A percentile compares a stretch with the other conserved stretches of the same genome.
These are phyloP conservation scores for Calonectria multiphialidica DNA, from an alignment of 2,329 filamentous ascomycete species.

Conservation along the genomic window DNA sequence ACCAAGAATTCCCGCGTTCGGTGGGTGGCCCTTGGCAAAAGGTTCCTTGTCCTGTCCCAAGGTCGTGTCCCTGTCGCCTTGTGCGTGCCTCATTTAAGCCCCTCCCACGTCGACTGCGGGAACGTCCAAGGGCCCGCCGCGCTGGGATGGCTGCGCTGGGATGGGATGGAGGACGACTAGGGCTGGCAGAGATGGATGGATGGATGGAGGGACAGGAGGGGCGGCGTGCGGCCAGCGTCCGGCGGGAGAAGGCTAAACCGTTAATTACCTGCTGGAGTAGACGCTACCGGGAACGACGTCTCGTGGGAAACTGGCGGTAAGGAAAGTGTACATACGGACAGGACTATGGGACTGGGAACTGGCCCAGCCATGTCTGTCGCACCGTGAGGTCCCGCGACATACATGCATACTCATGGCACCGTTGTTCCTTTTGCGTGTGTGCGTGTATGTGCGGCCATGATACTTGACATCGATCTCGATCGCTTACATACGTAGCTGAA, in stretches of 20 bases:
- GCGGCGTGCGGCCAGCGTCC: slow-evolving; percentile 22
- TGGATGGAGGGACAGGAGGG: not conserved
- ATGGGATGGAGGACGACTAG: slow-evolving; percentile 18
- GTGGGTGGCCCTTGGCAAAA: not conserved
- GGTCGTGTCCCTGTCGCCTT: slow-evolving; percentile 14
- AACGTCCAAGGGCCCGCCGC: slow-evolving; percentile 34
- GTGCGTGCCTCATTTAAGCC: slow-evolving; percentile 14
- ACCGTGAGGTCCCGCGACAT: not conserved
- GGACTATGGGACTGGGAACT: not conserved
- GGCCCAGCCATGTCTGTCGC: slow-evolving; percentile 9
- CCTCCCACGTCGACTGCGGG: slow-evolving; percentile 1
- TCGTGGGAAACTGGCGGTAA: slow-evolving; percentile 42
- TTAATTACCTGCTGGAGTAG: slow-evolving; percentile 28
- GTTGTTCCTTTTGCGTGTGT: not conserved
- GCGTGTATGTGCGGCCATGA: not conserved
- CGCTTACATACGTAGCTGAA: not conserved
- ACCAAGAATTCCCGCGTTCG: slow-evolving; percentile 10
- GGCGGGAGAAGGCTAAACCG: slow-evolving; percentile 28
- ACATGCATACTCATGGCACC: not conserved
- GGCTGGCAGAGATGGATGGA: slow-evolving; percentile 13
- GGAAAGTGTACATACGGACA: slow-evolving; percentile 5
- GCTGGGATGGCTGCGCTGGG: slow-evolving; percentile 28
- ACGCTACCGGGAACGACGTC: slow-evolving; percentile 27
- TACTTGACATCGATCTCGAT: not conserved
- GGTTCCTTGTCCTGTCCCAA: slow-evolving; percentile 8